These are phyloP conservation scores for Ceratocystis variospora DNA, from an alignment of 2,329 filamentous ascomycete genomes.

Conservation along the genomic window DNA sequence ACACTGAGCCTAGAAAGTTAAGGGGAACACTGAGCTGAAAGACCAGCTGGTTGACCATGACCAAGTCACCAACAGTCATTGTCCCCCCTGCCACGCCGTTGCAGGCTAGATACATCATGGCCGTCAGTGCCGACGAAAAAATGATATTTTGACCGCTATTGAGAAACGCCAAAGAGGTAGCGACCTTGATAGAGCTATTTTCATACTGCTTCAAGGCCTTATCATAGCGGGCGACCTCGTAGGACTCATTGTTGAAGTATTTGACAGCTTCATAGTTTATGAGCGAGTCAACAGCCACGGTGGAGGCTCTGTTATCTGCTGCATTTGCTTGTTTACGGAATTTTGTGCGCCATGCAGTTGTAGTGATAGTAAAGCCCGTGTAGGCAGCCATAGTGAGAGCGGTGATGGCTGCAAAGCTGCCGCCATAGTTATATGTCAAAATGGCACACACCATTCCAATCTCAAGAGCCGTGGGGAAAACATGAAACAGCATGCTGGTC, in stretches of 20 bases:
- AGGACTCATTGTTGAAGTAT: slow-evolving; percentile 98
- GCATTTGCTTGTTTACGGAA: slow-evolving; percentile 92
- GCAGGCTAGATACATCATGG: slow-evolving; percentile 96
- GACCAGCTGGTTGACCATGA: slow-evolving; percentile 98
- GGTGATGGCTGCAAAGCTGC: slow-evolving; percentile 83
- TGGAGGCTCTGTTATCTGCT: slow-evolving; percentile 89
- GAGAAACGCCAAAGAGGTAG: slow-evolving; percentile 80
- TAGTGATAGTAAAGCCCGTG: slow-evolving; percentile 91
- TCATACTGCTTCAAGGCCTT: slow-evolving; percentile 76
- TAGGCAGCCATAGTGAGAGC: slow-evolving; percentile 84
- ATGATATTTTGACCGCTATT: slow-evolving; percentile 96
- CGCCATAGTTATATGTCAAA: slow-evolving; percentile 87
- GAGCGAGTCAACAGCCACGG: slow-evolving; percentile 86
- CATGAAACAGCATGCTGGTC: slow-evolving; percentile 97
- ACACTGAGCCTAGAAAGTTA: slow-evolving; percentile 96
- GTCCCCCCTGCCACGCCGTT: slow-evolving; percentile 70
- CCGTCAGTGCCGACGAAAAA: slow-evolving; percentile 83
- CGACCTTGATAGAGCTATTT: slow-evolving; percentile 89
- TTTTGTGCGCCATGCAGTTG: slow-evolving; percentile 92
- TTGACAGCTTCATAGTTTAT: slow-evolving; percentile 99
- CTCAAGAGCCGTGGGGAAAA: slow-evolving; percentile 83
- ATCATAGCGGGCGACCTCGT: slow-evolving; percentile 83
- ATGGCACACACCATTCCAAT: slow-evolving; percentile 95
- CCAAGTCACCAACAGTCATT: slow-evolving; percentile 85
- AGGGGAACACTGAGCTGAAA: slow-evolving; percentile 94